phyloP scores from a whole-genome alignment of 164 flowering plant species.

The Dillenia suffruticosa region DNA sequence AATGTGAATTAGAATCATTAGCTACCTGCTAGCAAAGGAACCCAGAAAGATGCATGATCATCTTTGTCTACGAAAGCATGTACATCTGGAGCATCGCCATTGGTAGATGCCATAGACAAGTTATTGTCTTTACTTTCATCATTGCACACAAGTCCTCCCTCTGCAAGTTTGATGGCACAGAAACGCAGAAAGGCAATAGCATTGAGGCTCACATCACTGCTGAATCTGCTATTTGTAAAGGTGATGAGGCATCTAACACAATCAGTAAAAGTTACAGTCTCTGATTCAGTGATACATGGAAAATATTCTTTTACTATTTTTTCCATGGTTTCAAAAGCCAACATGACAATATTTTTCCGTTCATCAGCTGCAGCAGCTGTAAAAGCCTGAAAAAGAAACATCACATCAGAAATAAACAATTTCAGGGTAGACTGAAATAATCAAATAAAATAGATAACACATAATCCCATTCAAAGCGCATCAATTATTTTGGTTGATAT shows the following conservation, averaged over 20 bases:
- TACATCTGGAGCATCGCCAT: slow-evolving; percentile 37
- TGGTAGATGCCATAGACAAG: slow-evolving; percentile 18
- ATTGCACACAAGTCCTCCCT: slow-evolving; percentile 75
- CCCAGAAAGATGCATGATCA: slow-evolving; percentile 78
- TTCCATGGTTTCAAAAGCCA: slow-evolving; percentile 98
- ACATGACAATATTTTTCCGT: slow-evolving; percentile 80
- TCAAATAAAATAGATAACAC: too few relatives aligned
- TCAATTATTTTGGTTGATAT: too few relatives aligned
- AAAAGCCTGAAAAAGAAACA: slow-evolving; percentile 61
- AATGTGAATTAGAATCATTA: neutral
- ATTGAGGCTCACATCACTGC: slow-evolving; percentile 94
- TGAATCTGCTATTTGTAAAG: slow-evolving; percentile 90
- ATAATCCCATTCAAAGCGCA: too few relatives aligned
- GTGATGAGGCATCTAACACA: slow-evolving; percentile 93
- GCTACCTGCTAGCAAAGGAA: slow-evolving; percentile 89
- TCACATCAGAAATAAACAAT: neutral
- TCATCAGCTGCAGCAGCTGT: slow-evolving; percentile 98
- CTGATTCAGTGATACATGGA: slow-evolving; percentile 96
- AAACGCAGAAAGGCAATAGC: slow-evolving; percentile 98
- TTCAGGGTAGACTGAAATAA: too few relatives aligned
- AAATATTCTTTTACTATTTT: slow-evolving; percentile 97
- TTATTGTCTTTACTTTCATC: slow-evolving; percentile 43
- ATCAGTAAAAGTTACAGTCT: slow-evolving; percentile 85
- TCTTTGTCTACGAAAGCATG: slow-evolving; percentile 52
- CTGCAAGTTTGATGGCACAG: slow-evolving; percentile 98